A percentile compares a stretch with the other conserved stretches of the same genome.
Conservation (phyloP, 75 land plant genomes). For the Picea sitchensis region DNA sequence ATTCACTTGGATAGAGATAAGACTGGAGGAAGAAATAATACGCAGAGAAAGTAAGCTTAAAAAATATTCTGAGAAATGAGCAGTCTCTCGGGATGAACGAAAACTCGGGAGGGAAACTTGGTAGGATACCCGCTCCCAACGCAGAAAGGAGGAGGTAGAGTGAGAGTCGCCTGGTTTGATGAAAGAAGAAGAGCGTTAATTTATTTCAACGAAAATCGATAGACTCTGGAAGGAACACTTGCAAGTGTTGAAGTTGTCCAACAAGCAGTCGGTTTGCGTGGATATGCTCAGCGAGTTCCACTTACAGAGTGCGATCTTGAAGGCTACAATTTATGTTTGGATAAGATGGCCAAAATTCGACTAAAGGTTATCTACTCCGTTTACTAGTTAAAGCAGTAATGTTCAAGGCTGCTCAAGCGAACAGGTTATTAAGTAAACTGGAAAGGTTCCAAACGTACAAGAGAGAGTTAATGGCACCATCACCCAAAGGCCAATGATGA, state of each 20-base stretch:
- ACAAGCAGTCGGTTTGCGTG: slow-evolving; percentile 95
- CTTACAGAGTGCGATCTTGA: slow-evolving; percentile 99
- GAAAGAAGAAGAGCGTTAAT: slow-evolving; percentile 98
- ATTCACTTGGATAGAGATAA: no score
- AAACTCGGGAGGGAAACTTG: no score
- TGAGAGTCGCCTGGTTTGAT: slow-evolving; percentile 85
- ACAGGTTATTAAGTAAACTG: slow-evolving; percentile 10
- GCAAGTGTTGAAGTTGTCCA: slow-evolving; percentile 94
- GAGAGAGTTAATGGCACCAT: slow-evolving; percentile 13
- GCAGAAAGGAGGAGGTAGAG: slow-evolving; percentile 89
- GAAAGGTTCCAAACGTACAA: slow-evolving; percentile 16
- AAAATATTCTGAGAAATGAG: no score
- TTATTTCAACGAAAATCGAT: slow-evolving; percentile 86
- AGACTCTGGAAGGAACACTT: slow-evolving; percentile 96
- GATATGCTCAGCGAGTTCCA: slow-evolving; percentile 97
- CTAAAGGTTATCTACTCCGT: slow-evolving; percentile 91
- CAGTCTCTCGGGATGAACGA: no score
- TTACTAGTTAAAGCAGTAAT: slow-evolving; percentile 80
- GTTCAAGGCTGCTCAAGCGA: slow-evolving; percentile 24
- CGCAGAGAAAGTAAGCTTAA: no score
- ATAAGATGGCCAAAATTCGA: slow-evolving; percentile 96
- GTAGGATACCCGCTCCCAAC: no score
- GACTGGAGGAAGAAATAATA: no score
- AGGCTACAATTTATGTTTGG: slow-evolving; percentile 95
- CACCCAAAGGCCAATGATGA: not conserved